Conservation (phyloP, 495 filamentous ascomycete genomes). For the Articulospora tetracladia region DNA sequence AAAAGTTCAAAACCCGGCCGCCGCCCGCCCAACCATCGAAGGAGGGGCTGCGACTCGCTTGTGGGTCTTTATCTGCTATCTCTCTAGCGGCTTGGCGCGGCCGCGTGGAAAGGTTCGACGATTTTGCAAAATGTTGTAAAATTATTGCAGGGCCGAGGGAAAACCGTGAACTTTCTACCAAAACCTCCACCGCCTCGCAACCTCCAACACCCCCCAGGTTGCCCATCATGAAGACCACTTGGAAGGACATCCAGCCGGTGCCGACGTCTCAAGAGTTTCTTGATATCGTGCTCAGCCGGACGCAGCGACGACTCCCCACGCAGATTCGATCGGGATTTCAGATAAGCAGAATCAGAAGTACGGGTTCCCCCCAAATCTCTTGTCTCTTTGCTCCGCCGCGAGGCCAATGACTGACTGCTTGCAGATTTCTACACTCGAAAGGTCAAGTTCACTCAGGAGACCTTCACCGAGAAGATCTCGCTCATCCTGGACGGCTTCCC, state of each 20-base stretch:
- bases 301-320: constrained; percentile 90
- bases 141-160: constrained; percentile 1
- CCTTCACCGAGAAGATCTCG: constrained; percentile 89
- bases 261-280: constrained; percentile 93
- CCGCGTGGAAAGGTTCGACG: not conserved
- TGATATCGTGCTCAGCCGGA: constrained; percentile 92
- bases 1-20: not conserved
- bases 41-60: not conserved
- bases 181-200: not conserved
- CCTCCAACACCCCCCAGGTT: constrained; percentile 1
- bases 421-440: constrained; percentile 92
- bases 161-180: constrained; percentile 1
- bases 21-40: too few relatives aligned
- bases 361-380: constrained; percentile 25
- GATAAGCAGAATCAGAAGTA: constrained; percentile 88
- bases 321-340: constrained; percentile 96
- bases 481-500: constrained; percentile 91
- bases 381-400: not conserved
- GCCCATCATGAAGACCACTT: constrained; percentile 43
- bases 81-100: constrained; percentile 14
- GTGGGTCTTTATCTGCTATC: constrained; percentile 13
- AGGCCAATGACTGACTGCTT: constrained; percentile 14
- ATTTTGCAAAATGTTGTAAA: constrained; percentile 1
- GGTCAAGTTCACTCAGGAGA: constrained; percentile 98
- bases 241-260: constrained; percentile 77